Percentiles rank a stretch among this genome's conserved stretches.
These are phyloP conservation scores for Rhazya stricta DNA, from an alignment of 257 asterid genomes.

Conservation along the genomic window DNA sequence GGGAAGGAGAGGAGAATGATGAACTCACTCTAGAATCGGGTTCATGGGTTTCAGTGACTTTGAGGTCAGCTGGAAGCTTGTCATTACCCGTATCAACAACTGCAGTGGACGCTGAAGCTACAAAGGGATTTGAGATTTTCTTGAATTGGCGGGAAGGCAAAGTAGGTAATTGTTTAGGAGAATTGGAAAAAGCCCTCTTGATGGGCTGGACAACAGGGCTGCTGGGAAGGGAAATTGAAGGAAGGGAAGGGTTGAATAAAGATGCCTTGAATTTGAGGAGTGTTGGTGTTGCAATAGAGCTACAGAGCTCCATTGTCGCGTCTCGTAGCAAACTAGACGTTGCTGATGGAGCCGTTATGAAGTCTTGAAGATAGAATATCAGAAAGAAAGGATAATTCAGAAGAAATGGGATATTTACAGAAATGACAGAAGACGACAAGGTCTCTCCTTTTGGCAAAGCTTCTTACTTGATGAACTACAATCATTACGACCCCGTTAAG, in stretches of 20 bases:
- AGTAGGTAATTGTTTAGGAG: slow-evolving; percentile 21
- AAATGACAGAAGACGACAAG: not conserved
- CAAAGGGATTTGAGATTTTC: slow-evolving; percentile 20
- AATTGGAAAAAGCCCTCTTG: slow-evolving; percentile 18
- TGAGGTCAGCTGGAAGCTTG: slow-evolving; percentile 75
- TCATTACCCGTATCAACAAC: slow-evolving; percentile 40
- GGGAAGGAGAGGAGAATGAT: not conserved
- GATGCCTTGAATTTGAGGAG: slow-evolving; percentile 36
- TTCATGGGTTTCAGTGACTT: slow-evolving; percentile 60
- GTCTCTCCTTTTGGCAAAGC: not conserved
- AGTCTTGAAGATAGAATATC: slow-evolving; percentile 2
- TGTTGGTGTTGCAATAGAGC: slow-evolving; percentile 36
- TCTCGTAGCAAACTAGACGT: not conserved
- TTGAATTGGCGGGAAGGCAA: slow-evolving; percentile 45
- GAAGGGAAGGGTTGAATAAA: slow-evolving; percentile 21
- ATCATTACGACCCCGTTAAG: not conserved
- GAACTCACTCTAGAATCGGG: slow-evolving; percentile 69
- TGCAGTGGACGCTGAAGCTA: slow-evolving; percentile 46
- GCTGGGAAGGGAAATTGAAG: slow-evolving; percentile 24
- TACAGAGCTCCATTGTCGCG: slow-evolving; percentile 47
- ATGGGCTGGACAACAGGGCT: slow-evolving; percentile 28
- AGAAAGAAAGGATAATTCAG: not conserved
- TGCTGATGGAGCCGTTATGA: too few relatives aligned
- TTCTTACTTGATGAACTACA: not conserved
- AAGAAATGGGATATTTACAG: not conserved